Base-by-base conservation (phyloP, 2,329 filamentous ascomycete species). In the Trematosphaeria pertusa region DNA sequence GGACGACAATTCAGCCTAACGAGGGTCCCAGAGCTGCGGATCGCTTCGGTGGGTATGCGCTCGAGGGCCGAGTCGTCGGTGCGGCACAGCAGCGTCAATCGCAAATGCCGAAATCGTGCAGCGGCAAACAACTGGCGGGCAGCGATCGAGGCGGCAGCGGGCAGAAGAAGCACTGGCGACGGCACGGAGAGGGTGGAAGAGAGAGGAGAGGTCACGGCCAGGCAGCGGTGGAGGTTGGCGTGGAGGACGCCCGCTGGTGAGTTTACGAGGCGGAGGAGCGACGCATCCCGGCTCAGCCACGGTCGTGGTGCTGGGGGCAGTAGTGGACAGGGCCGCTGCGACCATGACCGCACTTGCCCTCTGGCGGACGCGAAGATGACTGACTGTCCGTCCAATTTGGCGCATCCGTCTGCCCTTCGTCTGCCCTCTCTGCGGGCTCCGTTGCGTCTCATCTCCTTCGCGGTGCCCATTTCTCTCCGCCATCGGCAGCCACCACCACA, bases 1-100 rank as follows among this genome's bases (percentile, higher is more conserved):
- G 37, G 37, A 36, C 24, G 11, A 33, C 43, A 47, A 58, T 52
- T 58, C 59, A 61, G 59, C 57, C 61, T 59, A 53, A 43, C 56
- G 49, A 45, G 48, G 15, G 37, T 52, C 33, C 46, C 50, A 48
- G 41, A 30, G 37, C 33, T 45, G 52, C 58, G 55, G 49, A 56
- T 59, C 50, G 54, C 52, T 53, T 58, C 47, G 52, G 42, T 49
- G 51, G 44, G 43, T 49, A 18, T 15, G 12, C 22, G 19, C 39
- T 5, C 12, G 26, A 45, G 34, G 31, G 36, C 42, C 33, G 46
- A 42, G 50, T 42, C 34, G 43, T 38, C 24, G 19, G 31, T 18
- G 34, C 38, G 42, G 41, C 43, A 43, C 42, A 28, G 39, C 14
- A 36, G 48, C 26, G n/a, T 33, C 37, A 47, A 47, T 20, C 37